Base-by-base conservation (phyloP, 164 flowering plant species). In the Cinnamomum micranthum region DNA sequence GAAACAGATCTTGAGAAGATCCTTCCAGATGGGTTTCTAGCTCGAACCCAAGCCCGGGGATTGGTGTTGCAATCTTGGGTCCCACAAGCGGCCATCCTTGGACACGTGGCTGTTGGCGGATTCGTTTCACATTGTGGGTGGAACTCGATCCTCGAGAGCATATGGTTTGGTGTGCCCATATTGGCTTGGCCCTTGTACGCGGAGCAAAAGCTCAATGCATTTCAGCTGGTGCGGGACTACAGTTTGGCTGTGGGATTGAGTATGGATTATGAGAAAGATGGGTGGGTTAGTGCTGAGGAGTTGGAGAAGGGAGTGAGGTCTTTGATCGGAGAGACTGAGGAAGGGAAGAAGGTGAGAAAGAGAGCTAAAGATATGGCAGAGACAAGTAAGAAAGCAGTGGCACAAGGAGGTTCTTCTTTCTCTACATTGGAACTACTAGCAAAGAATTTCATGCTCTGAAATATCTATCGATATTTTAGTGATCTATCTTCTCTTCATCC, bases 251-350 rank as follows among this genome's bases (percentile, higher is more conserved):
- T 71, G 64, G 73, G 24, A 59, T 2, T 55, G 50, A 28, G 1
- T 24, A 13, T 27, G 65, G 50, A 58, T 27, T 25, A 14, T 7
- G 13, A 24, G 28, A 24, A 47, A 15, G 47, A 24, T 17, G n/a
- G n/a, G 41, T 51, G 52, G 23, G 73, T 71, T 28, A 55, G 63
- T 10, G 65, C 73, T 3, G 73, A 24, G 50, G 19, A 81, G 85
- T 83, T 78, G 28, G 33, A 87, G 87, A 1, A 89, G 83, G 87
- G 81, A 6, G 59, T 88, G 4, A 78, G 72, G 60, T 15, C 50
- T 24, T 23, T 87, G 70, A 84, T 88, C 65, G 73, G 65, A 84
- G 80, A 79, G 2, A 14, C 65, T 13, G 83, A 80, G 77, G 25
- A 55, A 22, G 65, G 77, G 24, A 71, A 71, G 58, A 83, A 50